phyloP scores from a whole-genome alignment of 257 asterid genomes.

The Eustoma russellianum region DNA sequence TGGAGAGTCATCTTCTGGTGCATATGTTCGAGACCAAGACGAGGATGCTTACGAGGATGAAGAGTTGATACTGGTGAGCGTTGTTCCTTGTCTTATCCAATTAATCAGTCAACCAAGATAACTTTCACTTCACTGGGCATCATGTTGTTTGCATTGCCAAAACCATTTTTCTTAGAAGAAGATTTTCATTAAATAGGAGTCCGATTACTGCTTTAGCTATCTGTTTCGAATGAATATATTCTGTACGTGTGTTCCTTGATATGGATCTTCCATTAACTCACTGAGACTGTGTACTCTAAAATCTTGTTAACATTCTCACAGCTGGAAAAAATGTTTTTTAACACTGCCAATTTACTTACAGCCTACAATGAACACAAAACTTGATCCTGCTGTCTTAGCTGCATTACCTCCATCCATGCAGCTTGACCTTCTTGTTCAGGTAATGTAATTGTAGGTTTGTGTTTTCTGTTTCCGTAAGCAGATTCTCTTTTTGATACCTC shows the following conservation, averaged over 20 bases:
- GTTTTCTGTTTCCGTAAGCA: background rate
- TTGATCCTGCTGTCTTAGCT: slow-evolving; percentile 94
- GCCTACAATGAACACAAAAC: slow-evolving; percentile 82
- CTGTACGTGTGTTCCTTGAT: background rate
- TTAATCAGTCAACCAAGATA: background rate
- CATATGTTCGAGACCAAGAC: slow-evolving; percentile 22
- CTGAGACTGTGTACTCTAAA: too few species aligned
- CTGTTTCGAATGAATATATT: background rate
- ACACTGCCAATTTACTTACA: slow-evolving; percentile 17
- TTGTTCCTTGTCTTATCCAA: background rate
- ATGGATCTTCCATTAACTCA: too few species aligned
- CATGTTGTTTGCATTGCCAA: background rate
- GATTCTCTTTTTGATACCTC: background rate
- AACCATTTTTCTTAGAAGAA: too few species aligned
- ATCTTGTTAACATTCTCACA: too few species aligned
- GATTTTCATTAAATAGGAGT: too few species aligned
- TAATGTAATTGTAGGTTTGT: slow-evolving; percentile 12
- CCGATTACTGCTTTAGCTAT: too few species aligned
- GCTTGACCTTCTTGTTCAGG: slow-evolving; percentile 99
- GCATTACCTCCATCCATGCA: slow-evolving; percentile 97
- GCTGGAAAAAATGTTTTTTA: background rate
- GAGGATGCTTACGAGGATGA: slow-evolving; percentile 62
- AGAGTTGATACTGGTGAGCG: slow-evolving; percentile 81
- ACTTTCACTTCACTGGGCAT: too few species aligned
- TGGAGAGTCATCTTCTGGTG: slow-evolving; percentile 63